Evolutionary conservation across 495 filamentous ascomycete species (phyloP).

Genomic region (Astrothelium macrocarpum): DNA sequence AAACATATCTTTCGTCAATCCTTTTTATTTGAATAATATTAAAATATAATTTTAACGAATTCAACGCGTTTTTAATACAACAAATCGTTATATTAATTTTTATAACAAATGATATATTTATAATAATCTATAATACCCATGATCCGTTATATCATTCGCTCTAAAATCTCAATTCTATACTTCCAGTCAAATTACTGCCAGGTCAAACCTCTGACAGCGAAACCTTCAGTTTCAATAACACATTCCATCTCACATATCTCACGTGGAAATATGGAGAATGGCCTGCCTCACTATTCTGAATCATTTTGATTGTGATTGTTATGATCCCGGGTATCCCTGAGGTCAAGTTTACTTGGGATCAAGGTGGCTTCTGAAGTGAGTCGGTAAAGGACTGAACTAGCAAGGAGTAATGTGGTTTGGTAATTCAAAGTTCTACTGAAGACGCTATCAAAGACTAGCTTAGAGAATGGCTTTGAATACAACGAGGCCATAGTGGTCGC

Average conservation of each 20-base stretch:
- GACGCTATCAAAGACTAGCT: too few species aligned
- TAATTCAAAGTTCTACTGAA: too few species aligned
- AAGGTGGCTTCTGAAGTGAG: too few species aligned
- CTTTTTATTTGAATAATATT: conserved; percentile 4
- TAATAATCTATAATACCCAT: conserved; percentile 6
- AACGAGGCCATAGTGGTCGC: too few species aligned
- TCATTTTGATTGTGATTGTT: conserved; percentile 4
- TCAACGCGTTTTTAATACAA: not conserved
- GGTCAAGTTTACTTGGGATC: too few species aligned
- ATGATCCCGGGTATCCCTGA: too few species aligned
- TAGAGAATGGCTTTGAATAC: too few species aligned
- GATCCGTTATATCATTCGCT: not conserved
- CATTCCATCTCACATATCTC: not conserved
- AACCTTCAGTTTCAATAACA: not conserved
- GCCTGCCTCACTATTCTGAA: not conserved
- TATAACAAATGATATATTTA: conserved; percentile 3
- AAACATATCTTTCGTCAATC: not conserved
- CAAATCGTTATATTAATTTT: not conserved
- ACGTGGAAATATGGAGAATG: not conserved
- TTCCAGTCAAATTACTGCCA: not conserved
- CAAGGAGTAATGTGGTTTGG: too few species aligned
- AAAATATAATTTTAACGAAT: not conserved
- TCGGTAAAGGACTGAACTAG: too few species aligned
- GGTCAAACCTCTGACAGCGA: not conserved
- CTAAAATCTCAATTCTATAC: not conserved